Percentiles rank a stretch among this genome's conserved stretches.
Evolutionary conservation across 768 basidiomycete species (phyloP).

Genomic region (Cyclocybe cylindracea): DNA sequence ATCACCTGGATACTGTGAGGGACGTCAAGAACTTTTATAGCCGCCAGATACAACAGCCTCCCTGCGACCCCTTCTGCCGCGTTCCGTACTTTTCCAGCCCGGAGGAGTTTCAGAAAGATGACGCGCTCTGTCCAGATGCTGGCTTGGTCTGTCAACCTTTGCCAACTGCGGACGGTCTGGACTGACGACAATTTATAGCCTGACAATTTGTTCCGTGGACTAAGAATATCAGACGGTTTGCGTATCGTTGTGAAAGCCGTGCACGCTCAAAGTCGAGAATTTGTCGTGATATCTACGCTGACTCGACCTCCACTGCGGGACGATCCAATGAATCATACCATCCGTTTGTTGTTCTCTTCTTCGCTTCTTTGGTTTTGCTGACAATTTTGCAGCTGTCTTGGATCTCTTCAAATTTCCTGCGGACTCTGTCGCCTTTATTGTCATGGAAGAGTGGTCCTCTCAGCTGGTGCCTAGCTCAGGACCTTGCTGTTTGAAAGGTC

Average conservation of each 20-base stretch:
- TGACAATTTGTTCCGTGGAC: slow-evolving; percentile 73
- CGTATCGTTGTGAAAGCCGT: slow-evolving; percentile 72
- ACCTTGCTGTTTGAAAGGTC: slow-evolving; percentile 52
- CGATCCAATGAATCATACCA: slow-evolving; percentile 74
- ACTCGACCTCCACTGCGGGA: slow-evolving; percentile 51
- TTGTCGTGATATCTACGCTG: slow-evolving; percentile 55
- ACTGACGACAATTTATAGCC: slow-evolving; percentile 42
- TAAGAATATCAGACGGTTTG: slow-evolving; percentile 46
- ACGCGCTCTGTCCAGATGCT: slow-evolving; percentile 67
- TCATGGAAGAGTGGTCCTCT: slow-evolving; percentile 82
- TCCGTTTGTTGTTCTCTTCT: slow-evolving; percentile 51
- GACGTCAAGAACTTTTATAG: slow-evolving; percentile 66
- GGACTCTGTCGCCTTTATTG: slow-evolving; percentile 63
- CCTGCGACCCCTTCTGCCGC: slow-evolving; percentile 14
- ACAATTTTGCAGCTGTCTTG: slow-evolving; percentile 51
- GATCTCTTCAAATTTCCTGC: slow-evolving; percentile 56
- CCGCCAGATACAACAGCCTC: slow-evolving; percentile 13
- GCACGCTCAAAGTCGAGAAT: slow-evolving; percentile 62
- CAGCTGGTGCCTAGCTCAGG: slow-evolving; percentile 51
- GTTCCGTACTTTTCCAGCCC: slow-evolving; percentile 7
- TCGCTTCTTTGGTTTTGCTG: neutral
- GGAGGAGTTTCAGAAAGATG: slow-evolving; percentile 34
- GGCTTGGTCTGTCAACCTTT: slow-evolving; percentile 55
- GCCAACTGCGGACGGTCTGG: neutral
- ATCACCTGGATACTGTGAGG: slow-evolving; percentile 65